Percentiles rank a stretch among this genome's conserved stretches.
Conservation (phyloP, 768 basidiomycete species). For the Clitopilus hobsonii region DNA sequence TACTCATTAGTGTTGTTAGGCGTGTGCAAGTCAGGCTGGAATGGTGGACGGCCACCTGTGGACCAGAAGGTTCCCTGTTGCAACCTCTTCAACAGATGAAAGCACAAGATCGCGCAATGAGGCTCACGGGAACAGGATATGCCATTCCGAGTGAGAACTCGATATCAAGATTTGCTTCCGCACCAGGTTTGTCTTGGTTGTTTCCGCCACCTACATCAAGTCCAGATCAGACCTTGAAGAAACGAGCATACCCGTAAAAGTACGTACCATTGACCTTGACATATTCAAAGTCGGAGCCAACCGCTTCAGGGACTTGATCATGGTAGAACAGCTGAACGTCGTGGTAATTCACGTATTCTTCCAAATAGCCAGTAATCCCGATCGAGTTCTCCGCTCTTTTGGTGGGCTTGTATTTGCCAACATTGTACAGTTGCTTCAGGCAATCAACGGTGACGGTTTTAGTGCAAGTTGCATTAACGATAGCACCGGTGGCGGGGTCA, state of each 20-base stretch:
- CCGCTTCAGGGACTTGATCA: constrained; percentile 42
- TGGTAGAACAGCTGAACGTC: constrained; percentile 51
- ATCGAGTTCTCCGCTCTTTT: constrained; percentile 38
- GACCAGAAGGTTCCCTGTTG: constrained; percentile 48
- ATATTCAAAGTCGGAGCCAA: constrained; percentile 45
- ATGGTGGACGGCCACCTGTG: constrained; percentile 57
- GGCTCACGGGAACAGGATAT: constrained; percentile 45
- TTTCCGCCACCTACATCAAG: constrained; percentile 46
- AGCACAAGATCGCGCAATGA: neutral
- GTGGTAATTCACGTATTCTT: constrained; percentile 44
- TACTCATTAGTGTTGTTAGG: constrained; percentile 35
- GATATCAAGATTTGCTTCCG: constrained; percentile 59
- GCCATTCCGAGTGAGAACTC: constrained; percentile 61
- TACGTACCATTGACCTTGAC: constrained; percentile 50
- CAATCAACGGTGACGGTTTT: constrained; percentile 33
- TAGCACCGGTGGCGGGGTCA: constrained; percentile 14
- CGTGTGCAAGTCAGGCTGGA: constrained; percentile 38
- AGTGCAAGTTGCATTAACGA: constrained; percentile 32
- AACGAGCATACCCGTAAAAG: neutral
- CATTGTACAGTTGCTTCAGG: constrained; percentile 37
- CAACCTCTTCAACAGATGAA: neutral
- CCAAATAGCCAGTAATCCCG: constrained; percentile 51
- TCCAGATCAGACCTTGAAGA: constrained; percentile 1
- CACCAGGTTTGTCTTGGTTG: constrained; percentile 49
- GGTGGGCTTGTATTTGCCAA: constrained; percentile 28